Conservation (phyloP, 495 filamentous ascomycete genomes). For the Letharia columbiana region DNA sequence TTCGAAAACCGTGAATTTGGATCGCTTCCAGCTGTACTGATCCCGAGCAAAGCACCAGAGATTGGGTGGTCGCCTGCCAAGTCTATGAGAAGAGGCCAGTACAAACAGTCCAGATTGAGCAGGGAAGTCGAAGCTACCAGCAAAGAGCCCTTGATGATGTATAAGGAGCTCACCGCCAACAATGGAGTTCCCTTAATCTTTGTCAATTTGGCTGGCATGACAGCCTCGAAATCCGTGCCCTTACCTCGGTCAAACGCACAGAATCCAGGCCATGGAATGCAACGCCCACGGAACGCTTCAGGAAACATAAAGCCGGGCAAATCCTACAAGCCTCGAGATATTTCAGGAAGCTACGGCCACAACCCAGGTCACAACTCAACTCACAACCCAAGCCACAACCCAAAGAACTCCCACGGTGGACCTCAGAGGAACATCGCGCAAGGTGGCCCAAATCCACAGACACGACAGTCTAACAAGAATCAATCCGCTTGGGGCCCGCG, state of each 20-base stretch:
- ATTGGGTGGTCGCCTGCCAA: conserved; percentile 43
- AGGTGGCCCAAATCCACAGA: conserved; percentile 1
- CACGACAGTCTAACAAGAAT: conserved; percentile 11
- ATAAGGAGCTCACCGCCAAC: conserved; percentile 3
- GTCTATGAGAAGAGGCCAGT: conserved; percentile 34
- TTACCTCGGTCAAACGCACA: conserved; percentile 29
- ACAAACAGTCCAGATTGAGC: conserved; percentile 29
- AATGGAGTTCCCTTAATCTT: conserved; percentile 22
- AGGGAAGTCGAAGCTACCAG: conserved; percentile 23
- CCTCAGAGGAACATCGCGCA: conserved; percentile 10
- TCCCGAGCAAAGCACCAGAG: conserved; percentile 53
- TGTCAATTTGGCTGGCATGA: conserved; percentile 39
- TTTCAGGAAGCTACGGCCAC: conserved; percentile 14
- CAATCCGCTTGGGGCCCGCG: conserved; percentile 16
- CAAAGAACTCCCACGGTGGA: conserved; percentile 10
- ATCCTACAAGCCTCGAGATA: conserved; percentile 20
- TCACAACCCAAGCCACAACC: background rate
- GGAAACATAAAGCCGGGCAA: conserved; percentile 16
- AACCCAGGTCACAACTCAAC: background rate
- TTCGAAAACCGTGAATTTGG: conserved; percentile 79
- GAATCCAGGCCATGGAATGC: conserved; percentile 1
- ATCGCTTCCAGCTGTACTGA: conserved; percentile 59
- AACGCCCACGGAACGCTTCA: conserved; percentile 13
- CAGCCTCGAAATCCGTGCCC: conserved; percentile 32
- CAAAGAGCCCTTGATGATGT: conserved; percentile 20